Evolutionary conservation across 345 rosid genomes (phyloP).

Genomic region (Jatropha curcas): DNA sequence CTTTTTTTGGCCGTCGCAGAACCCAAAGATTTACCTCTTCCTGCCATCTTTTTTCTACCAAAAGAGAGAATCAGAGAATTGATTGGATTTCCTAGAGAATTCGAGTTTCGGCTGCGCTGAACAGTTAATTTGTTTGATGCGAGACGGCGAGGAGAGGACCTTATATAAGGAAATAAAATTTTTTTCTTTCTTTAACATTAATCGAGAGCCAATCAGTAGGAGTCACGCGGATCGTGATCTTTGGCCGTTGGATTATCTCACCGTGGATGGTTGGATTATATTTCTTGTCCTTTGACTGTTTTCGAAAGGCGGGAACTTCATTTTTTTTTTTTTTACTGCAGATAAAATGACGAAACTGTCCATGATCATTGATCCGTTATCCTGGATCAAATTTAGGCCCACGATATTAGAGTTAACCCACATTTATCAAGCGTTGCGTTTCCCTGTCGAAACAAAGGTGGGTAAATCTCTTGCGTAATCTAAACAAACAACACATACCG

Average conservation of each 20-base stretch:
- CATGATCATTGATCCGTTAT: too few relatives aligned
- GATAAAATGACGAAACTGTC: too few relatives aligned
- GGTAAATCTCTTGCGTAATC: too few relatives aligned
- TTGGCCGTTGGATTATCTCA: not conserved
- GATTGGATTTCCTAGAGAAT: not conserved
- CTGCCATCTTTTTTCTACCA: constrained; percentile 19
- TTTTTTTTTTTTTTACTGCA: too few relatives aligned
- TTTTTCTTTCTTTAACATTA: too few relatives aligned
- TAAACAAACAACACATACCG: too few relatives aligned
- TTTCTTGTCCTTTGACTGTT: not conserved
- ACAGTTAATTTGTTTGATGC: not conserved
- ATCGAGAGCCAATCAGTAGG: constrained; percentile 10
- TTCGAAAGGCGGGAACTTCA: not conserved
- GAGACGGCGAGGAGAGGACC: not conserved
- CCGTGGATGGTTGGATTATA: not conserved
- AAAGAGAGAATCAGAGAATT: not conserved
- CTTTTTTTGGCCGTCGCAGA: constrained; percentile 22
- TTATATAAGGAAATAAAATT: not conserved
- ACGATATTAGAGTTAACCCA: too few relatives aligned
- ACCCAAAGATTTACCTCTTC: constrained; percentile 34
- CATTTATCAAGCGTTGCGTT: too few relatives aligned
- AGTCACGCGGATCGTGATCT: constrained; percentile 25
- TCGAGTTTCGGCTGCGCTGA: not conserved
- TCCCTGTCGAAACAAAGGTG: too few relatives aligned
- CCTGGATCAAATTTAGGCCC: too few relatives aligned